Evolutionary conservation across 495 filamentous ascomycete species (phyloP).

Genomic region (Aspergillus carlsbadensis): DNA sequence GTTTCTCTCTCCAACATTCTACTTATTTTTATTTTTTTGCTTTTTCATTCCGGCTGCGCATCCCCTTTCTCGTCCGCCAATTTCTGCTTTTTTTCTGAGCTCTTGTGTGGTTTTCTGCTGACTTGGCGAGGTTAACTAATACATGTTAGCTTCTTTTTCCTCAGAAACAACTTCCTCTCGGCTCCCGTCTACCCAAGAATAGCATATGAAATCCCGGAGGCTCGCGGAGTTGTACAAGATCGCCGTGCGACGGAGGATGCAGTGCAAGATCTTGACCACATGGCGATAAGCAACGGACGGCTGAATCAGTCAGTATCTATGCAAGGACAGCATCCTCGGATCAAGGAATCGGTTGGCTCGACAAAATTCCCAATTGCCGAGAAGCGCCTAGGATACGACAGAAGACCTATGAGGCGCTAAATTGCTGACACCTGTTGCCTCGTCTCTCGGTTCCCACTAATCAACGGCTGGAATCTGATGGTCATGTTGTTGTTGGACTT

Average conservation of each 20-base stretch:
- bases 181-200: background rate
- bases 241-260: constrained; percentile 20
- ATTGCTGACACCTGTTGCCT: background rate
- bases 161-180: no score
- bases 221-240: constrained; percentile 23
- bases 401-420: background rate
- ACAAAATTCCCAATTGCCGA: background rate
- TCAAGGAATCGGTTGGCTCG: constrained; percentile 7
- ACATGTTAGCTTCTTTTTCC: background rate
- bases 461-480: constrained; percentile 4
- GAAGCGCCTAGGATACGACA: constrained; percentile 1
- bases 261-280: constrained; percentile 23
- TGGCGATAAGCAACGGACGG: constrained; percentile 24
- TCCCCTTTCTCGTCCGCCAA: background rate
- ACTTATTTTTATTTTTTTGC: background rate
- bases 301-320: constrained; percentile 2
- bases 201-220: constrained; percentile 2
- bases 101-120: background rate
- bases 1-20: background rate
- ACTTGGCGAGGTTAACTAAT: constrained; percentile 5
- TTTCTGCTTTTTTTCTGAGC: background rate
- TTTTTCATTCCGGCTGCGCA: constrained; percentile 1
- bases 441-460: background rate
- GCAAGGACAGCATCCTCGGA: constrained; percentile 10
- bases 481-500: background rate